Base-by-base conservation (phyloP, 345 rosid genomes). In the Trapa incisa region DNA sequence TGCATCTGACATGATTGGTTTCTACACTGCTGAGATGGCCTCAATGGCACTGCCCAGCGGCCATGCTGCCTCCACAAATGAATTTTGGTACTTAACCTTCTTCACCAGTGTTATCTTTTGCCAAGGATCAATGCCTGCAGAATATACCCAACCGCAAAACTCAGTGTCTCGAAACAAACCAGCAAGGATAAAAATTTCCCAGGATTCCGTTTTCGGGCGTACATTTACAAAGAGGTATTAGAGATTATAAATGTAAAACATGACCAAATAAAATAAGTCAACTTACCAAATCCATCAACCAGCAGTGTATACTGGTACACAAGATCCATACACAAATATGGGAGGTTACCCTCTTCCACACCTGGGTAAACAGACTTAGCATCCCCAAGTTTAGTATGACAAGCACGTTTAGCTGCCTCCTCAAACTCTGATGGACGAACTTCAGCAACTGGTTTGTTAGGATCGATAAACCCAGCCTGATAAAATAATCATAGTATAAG, bases 11-110 rank as follows among this genome's bases (percentile, higher is more conserved):
- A 68, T 38, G 32, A 43, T 22, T 14, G 67, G 22, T 73, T 70
- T 64, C 47, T 33, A 39, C 57, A 38, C 61, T 13, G 87, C 71
- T 61, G 97, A 94, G 15, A 91, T 77, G 16, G 97, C 97, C 78
- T 91, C 97, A 16, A 94, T 91, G 72, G 97, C 99, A 53, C 99
- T 94, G 77, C 97, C 99, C 10, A 94, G 76, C 15, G 99, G 99
- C 99, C 99, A 94, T 13, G 97, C 96, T 47, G 97, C 97, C 81
- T 91, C 97, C n/a, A 91, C 97, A 0, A 80, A 81, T 61, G 83
- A 67, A 60, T 81, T 76, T 5, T 81, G 80, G 61, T 91, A 94
- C 72, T 83, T 73, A 47, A 94, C 84, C 75, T 94, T 71, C 85
- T 94, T 94, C 70, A 87, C 95, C 74, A 94, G 74, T 36, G 91